These are phyloP conservation scores for Aspergillus egyptiacus DNA, from an alignment of 495 filamentous ascomycete genomes.

Conservation along the genomic window DNA sequence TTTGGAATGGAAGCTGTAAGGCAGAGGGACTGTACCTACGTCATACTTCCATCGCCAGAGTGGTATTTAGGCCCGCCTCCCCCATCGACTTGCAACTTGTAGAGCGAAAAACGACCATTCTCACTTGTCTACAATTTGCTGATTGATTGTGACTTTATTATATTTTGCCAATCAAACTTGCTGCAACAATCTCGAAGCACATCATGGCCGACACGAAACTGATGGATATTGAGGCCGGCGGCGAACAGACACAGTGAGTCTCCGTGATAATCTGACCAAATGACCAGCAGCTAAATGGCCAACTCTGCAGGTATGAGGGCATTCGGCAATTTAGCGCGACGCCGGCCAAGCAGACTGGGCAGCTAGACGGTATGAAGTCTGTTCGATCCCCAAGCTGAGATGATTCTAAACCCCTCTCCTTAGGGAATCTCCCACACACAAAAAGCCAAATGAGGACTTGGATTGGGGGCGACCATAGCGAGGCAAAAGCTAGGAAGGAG, in stretches of 20 bases:
- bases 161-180: background rate
- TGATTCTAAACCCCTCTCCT: background rate
- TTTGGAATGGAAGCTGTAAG: too few species aligned
- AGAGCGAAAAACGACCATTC: background rate
- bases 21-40: background rate
- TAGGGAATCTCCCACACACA: constrained; percentile 27
- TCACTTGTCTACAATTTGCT: background rate
- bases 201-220: constrained; percentile 1
- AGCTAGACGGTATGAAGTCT: constrained; percentile 47
- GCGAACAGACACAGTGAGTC: constrained; percentile 8
- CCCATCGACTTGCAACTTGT: background rate
- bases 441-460: constrained; percentile 24
- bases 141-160: background rate
- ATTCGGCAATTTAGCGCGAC: constrained; percentile 43
- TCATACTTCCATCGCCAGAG: constrained; percentile 1
- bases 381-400: background rate
- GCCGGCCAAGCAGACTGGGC: constrained; percentile 51
- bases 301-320: constrained; percentile 52
- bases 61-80: background rate
- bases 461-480: constrained; percentile 8
- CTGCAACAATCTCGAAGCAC: background rate
- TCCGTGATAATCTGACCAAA: too few species aligned
- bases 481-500: constrained; percentile 9
- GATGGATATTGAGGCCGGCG: constrained; percentile 7
- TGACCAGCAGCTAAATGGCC: constrained; percentile 2